A percentile compares a stretch with the other conserved stretches of the same genome.
Evolutionary conservation across 371 early-diverging fungal genomes (phyloP).

Genomic region (Apophysomyces trapeziformis): DNA sequence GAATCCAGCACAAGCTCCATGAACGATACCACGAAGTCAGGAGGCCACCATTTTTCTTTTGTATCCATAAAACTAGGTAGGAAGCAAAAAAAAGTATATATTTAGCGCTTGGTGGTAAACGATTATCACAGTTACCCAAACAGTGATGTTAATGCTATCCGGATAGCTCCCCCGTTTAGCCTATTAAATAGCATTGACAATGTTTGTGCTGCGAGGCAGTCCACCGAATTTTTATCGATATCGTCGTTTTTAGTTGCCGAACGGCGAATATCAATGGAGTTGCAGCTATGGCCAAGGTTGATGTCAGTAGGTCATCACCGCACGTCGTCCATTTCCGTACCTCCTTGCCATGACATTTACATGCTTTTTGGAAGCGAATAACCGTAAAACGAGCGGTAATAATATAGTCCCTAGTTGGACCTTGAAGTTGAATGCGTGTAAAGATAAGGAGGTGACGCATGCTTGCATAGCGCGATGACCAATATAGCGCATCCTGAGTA

Average conservation of each 20-base stretch:
- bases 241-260: conserved; percentile 17
- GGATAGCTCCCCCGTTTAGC: conserved; percentile 53
- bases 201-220: conserved; percentile 47
- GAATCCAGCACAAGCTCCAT: conserved; percentile 60
- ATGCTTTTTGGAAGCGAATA: conserved; percentile 25
- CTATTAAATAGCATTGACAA: conserved; percentile 49
- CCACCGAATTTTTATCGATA: conserved; percentile 31
- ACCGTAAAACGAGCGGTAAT: conserved; percentile 49
- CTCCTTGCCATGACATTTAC: conserved; percentile 12
- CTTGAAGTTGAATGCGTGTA: conserved; percentile 51
- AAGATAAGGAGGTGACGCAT: conserved; percentile 51
- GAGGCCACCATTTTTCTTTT: conserved; percentile 61
- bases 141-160: conserved; percentile 26
- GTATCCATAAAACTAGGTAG: conserved; percentile 57
- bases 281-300: conserved; percentile 13
- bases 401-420: conserved; percentile 53
- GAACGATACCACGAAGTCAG: conserved; percentile 55
- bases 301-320: conserved; percentile 6
- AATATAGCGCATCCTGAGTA: conserved; percentile 51
- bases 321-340: not conserved
- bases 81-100: not conserved
- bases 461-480: conserved; percentile 56
- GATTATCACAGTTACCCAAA: conserved; percentile 14
- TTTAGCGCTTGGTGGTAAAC: no score
- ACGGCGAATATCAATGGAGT: conserved; percentile 25